Evolutionary conservation across 2,329 filamentous ascomycete genomes (phyloP), one percentile per base, ranked within the genome.

Genomic region (Dactylellina haptotyla): DNA sequence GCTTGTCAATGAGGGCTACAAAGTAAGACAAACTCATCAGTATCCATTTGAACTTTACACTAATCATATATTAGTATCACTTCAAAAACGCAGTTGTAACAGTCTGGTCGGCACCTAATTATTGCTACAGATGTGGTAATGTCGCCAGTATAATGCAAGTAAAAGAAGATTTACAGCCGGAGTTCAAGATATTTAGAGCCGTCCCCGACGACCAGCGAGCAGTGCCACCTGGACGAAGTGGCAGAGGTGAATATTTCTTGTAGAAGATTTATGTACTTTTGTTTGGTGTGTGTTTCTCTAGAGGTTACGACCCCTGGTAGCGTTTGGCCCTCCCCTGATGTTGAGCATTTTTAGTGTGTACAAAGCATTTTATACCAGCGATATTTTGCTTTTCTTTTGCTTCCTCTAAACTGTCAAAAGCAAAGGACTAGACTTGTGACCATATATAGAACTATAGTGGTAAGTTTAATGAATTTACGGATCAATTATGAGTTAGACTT

Each of bases 81-180:
- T 98, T 98, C 82, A 86, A 90, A 61, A 91, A 97, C 80, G 96
- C 96, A 10, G 93, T 97, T 43, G 93, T 97, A 16, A 90, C 88
- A 0, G 88, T 90, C 23, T 90, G 88, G 85, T 83, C 81, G 23
- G 82, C 82, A 20, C 82, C 82, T 14, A 83, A 83, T 73, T 83
- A 83, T 77, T 83, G 82, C 77, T 83, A 83, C 75, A 80, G 82
- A 50, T 83, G 82, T 71, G 82, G 82, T 54, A 87, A 84, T 71
- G 83, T 90, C 74, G 88, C 88, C 18, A 88, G 86, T 3, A 96
- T 97, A 80, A 97, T 97, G 89, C 93, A 93, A 58, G 88, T 97
- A 26, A 89, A 90, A 76, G 90, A 90, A 78, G 90, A 95, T 78
- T 85, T 97, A 58, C 89, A 92, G 73, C 93, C 94, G 30, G 92